Percentiles rank a stretch among this genome's conserved stretches.
These are phyloP conservation scores for Umbilicaria muhlenbergii DNA, from an alignment of 495 filamentous ascomycete genomes.

Conservation along the genomic window DNA sequence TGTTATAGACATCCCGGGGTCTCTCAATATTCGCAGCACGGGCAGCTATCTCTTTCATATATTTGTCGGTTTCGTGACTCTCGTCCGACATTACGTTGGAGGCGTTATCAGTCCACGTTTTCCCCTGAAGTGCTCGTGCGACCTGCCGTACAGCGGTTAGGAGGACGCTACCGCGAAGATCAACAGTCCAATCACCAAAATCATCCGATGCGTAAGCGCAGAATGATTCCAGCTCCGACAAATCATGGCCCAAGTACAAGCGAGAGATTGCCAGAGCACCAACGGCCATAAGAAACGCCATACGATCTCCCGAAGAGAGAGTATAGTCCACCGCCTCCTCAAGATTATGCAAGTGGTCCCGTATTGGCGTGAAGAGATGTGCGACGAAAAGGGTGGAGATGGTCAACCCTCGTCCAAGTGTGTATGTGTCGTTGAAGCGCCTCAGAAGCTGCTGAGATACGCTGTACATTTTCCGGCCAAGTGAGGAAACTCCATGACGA, in stretches of 20 bases:
- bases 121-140: constrained; percentile 67
- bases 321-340: constrained; percentile 58
- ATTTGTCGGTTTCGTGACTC: constrained; percentile 45
- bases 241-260: constrained; percentile 60
- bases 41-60: constrained; percentile 38
- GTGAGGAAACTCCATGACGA: constrained; percentile 52
- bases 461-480: constrained; percentile 48
- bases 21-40: constrained; percentile 37
- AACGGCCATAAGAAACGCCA: constrained; percentile 57
- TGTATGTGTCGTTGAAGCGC: constrained; percentile 49
- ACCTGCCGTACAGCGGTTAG: constrained; percentile 58
- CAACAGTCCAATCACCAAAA: constrained; percentile 53
- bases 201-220: constrained; percentile 62
- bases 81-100: constrained; percentile 54
- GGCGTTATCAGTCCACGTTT: constrained; percentile 44
- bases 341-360: constrained; percentile 41
- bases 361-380: constrained; percentile 51
- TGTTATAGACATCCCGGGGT: constrained; percentile 56
- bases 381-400: constrained; percentile 59
- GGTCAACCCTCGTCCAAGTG: constrained; percentile 53
- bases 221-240: constrained; percentile 58
- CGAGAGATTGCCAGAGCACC: constrained; percentile 55
- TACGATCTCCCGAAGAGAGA: constrained; percentile 55
- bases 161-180: constrained; percentile 65
- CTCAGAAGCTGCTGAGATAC: constrained; percentile 52